phyloP scores from a whole-genome alignment of 78 protist species.

The Polysphondylium violaceum region DNA sequence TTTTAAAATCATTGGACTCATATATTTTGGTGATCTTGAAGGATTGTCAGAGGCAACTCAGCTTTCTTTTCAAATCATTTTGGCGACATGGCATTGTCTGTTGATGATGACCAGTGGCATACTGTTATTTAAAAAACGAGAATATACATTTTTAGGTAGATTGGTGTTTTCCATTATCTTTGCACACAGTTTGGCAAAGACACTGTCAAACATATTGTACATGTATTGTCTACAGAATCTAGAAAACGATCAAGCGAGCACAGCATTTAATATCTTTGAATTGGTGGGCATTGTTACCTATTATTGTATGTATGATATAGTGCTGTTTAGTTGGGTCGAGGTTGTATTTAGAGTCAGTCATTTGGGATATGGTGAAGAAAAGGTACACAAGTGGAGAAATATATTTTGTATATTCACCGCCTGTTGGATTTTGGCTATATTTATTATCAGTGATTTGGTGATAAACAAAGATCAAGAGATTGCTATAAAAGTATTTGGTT shows the following conservation, averaged over 20 bases:
- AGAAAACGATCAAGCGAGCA: background rate
- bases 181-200: slow-evolving; percentile 48
- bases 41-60: slow-evolving; percentile 36
- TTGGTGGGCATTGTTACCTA: slow-evolving; percentile 34
- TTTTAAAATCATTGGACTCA: slow-evolving; percentile 53
- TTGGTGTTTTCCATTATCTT: slow-evolving; percentile 26
- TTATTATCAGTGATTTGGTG: slow-evolving; percentile 37
- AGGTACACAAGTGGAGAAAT: slow-evolving; percentile 30
- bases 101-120: background rate
- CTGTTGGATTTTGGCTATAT: slow-evolving; percentile 18
- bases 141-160: slow-evolving; percentile 22
- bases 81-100: slow-evolving; percentile 29
- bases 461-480: background rate
- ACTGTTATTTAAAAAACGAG: background rate
- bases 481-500: slow-evolving; percentile 47
- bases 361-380: slow-evolving; percentile 64
- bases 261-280: slow-evolving; percentile 44
- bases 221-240: background rate
- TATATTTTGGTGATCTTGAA: slow-evolving; percentile 61
- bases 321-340: slow-evolving; percentile 64
- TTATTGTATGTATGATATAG: slow-evolving; percentile 74
- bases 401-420: slow-evolving; percentile 55
- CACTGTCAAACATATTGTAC: slow-evolving; percentile 56
- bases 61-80: slow-evolving; percentile 8
- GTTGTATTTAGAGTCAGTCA: slow-evolving; percentile 54